A percentile compares a stretch with the other conserved stretches of the same genome.
Conservation (phyloP, 495 filamentous ascomycete genomes). For the Penicillium mononematosum region DNA sequence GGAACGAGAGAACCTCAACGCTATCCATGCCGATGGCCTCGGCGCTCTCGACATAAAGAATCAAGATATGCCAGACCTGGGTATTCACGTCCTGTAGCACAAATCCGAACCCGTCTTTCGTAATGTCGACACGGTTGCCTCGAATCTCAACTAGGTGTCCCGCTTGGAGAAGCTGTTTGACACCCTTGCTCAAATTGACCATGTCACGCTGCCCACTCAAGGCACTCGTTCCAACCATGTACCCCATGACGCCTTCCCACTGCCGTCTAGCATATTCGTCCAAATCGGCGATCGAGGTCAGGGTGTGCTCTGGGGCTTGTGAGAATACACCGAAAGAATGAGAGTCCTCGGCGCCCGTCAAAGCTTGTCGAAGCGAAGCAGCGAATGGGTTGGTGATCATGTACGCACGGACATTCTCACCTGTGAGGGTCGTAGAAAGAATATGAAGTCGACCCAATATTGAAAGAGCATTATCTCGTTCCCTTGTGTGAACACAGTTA, state of each 20-base stretch:
- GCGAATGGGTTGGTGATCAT: conserved; percentile 73
- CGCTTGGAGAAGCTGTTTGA: conserved; percentile 74
- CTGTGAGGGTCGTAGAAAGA: conserved; percentile 56
- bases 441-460: conserved; percentile 84
- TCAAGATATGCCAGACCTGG: conserved; percentile 92
- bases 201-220: conserved; percentile 44
- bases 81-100: conserved; percentile 92
- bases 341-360: conserved; percentile 82
- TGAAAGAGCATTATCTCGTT: conserved; percentile 77
- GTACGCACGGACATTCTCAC: conserved; percentile 62
- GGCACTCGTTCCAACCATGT: conserved; percentile 76
- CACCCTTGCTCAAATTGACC: conserved; percentile 67
- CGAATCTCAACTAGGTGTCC: conserved; percentile 76
- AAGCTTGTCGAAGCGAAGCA: conserved; percentile 70
- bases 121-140: conserved; percentile 65
- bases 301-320: conserved; percentile 52
- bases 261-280: conserved; percentile 83
- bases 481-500: conserved; percentile 40
- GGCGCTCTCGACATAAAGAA: conserved; percentile 89
- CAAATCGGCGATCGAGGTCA: conserved; percentile 65
- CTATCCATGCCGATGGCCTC: conserved; percentile 75
- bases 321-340: conserved; percentile 88
- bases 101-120: conserved; percentile 89
- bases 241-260: conserved; percentile 95
- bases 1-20: conserved; percentile 90